phyloP scores from a whole-genome alignment of 73 alveolate species.

The Paramecium sonneborni region DNA sequence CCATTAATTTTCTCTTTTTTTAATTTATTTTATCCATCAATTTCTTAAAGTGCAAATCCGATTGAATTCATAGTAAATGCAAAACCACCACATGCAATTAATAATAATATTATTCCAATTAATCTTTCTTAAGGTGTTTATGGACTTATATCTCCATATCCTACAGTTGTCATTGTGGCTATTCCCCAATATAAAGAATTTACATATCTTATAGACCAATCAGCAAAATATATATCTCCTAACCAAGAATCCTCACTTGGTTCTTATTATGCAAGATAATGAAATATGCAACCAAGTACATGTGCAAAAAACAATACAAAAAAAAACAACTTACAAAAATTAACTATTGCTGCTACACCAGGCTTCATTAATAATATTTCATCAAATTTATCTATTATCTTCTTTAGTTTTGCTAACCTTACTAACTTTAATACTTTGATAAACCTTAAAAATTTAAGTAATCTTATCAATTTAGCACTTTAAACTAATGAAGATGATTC shows the following conservation, averaged over 20 bases:
- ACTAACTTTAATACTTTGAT: conserved; percentile 72
- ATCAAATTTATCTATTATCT: conserved; percentile 75
- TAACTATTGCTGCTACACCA: conserved; percentile 21
- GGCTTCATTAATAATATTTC: conserved; percentile 67
- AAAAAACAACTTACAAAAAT: conserved; percentile 29
- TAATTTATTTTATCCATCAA: conserved; percentile 70
- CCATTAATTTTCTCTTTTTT: conserved; percentile 70
- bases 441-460: conserved; percentile 75
- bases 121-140: conserved; percentile 72
- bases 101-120: conserved; percentile 74
- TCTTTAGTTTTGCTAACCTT: conserved; percentile 74
- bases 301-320: conserved; percentile 66
- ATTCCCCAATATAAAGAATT: conserved; percentile 81
- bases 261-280: conserved; percentile 63
- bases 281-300: conserved; percentile 71
- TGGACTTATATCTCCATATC: conserved; percentile 92
- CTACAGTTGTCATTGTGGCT: conserved; percentile 89
- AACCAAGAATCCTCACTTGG: conserved; percentile 67
- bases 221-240: conserved; percentile 4
- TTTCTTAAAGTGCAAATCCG: conserved; percentile 70
- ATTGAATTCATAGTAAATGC: conserved; percentile 86
- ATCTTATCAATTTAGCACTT: conserved; percentile 70
- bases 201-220: conserved; percentile 57
- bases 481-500: not conserved
- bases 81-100: conserved; percentile 84